Percentiles rank a stretch among this genome's conserved stretches.
Evolutionary conservation across 2,329 filamentous ascomycete species (phyloP).

Genomic region (Nemania abortiva): DNA sequence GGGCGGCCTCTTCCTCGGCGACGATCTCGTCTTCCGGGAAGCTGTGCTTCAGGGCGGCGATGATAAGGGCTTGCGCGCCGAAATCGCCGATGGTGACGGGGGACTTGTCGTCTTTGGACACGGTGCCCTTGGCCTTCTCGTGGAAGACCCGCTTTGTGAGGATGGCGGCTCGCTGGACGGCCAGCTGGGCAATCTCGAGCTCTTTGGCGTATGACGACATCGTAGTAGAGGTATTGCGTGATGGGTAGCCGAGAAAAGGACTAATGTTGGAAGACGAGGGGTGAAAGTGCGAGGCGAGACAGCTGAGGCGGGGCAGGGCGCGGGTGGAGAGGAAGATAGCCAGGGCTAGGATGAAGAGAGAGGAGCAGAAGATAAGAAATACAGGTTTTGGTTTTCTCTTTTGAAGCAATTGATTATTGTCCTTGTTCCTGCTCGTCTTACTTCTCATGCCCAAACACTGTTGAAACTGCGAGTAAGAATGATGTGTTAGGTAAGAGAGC

Average conservation of each 20-base stretch:
- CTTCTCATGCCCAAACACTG: conserved; percentile 38
- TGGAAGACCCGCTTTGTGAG: conserved; percentile 83
- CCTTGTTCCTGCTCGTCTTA: conserved; percentile 29
- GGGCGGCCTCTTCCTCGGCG: conserved; percentile 91
- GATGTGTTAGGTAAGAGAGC: not conserved
- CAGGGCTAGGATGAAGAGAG: conserved; percentile 47
- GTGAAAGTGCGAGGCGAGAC: conserved; percentile 46
- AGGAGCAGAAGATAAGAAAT: conserved; percentile 41
- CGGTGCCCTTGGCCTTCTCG: conserved; percentile 92
- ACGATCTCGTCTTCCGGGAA: conserved; percentile 94
- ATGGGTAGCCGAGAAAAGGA: conserved; percentile 26
- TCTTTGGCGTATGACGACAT: conserved; percentile 72
- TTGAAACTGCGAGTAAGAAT: not conserved
- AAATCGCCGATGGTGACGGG: conserved; percentile 99
- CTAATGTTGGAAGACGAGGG: conserved; percentile 20
- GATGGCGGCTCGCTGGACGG: conserved; percentile 79
- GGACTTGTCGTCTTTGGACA: conserved; percentile 94
- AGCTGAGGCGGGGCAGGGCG: conserved; percentile 50
- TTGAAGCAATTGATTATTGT: conserved; percentile 9
- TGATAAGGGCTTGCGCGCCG: conserved; percentile 96
- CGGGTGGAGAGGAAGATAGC: conserved; percentile 46
- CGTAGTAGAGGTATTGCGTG: conserved; percentile 39
- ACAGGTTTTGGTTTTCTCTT: conserved; percentile 19
- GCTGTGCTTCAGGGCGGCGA: conserved; percentile 86
- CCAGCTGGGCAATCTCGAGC: conserved; percentile 78